These are phyloP conservation scores for Rhodofomes roseus DNA, from an alignment of 1,284 basidiomycete genomes.

Conservation along the genomic window DNA sequence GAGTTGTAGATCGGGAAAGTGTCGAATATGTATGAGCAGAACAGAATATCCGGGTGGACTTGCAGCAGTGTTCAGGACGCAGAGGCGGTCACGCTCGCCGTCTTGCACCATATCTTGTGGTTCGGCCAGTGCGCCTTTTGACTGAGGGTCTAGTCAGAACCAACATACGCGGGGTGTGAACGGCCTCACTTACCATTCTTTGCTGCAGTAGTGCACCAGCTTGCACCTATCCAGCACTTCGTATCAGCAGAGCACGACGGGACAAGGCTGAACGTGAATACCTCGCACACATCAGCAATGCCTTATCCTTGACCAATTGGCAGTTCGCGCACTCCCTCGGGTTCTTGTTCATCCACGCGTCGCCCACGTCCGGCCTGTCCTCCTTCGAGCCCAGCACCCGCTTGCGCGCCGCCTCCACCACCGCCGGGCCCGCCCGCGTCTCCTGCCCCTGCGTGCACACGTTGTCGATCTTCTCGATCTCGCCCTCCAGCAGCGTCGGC, in stretches of 20 bases:
- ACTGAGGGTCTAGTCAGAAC: background rate
- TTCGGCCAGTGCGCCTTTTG: background rate
- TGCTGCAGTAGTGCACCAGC: background rate
- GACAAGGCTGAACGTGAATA: background rate
- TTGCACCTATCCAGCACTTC: background rate
- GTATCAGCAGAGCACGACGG: background rate
- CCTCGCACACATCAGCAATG: background rate
- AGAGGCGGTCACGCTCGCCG: background rate
- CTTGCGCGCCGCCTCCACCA: background rate
- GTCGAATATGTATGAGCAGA: too few relatives aligned
- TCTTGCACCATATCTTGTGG: background rate
- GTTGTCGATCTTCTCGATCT: background rate
- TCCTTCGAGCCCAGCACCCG: background rate
- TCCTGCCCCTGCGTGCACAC: background rate
- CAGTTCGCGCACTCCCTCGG: background rate
- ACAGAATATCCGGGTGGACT: too few relatives aligned
- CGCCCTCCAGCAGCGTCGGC: background rate
- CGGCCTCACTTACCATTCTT: background rate
- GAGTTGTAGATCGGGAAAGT: too few relatives aligned
- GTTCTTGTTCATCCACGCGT: slow-evolving; percentile 1
- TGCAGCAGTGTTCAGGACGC: background rate
- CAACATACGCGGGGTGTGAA: background rate
- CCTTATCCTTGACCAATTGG: background rate
- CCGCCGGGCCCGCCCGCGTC: background rate
- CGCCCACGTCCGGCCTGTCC: background rate